Evolutionary conservation across 345 rosid genomes (phyloP), one percentile per base, ranked within the genome.

Genomic region (Toxicodendron radicans): DNA sequence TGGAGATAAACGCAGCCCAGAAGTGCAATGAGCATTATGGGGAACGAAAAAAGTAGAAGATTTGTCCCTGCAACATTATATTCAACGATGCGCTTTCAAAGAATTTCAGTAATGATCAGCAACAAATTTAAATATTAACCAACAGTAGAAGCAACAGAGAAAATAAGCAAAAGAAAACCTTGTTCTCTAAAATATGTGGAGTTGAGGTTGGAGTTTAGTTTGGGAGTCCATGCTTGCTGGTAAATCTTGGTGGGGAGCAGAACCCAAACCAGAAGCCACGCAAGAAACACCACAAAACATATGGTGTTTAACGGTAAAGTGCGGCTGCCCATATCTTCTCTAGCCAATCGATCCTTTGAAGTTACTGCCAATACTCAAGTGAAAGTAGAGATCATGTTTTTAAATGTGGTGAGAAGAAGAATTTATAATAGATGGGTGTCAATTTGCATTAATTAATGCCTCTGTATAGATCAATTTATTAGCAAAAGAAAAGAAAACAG

Each of bases 1-100:
- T 90, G 92, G 73, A 90, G 88, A 83, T 83, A 84, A 58, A 86
- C 43, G 66, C 96, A 87, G 58, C 91, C 91, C 51, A 87, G 66
- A 61, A 71, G 75, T 60, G 94, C 87, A 53, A 91, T 79, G 64
- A 88, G 74, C 88, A 89, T 84, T 72, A 88, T 65, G 3, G 97
- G 96, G 68, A 83, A 75, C 3, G 92, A 79, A 35, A 88, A 87
- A 45, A 91, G 84, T 71, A 91, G 80, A 52, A 90, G 85, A 69
- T 87, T 89, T 58, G 38, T 80, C 18, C 94, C 97, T 92, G 81
- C n/a, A 58, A 24, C 35, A 69, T 27, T 27, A 27, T 1, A 27
- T 27, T 27, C 30, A 27, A 27, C 30, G 30, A 27, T 27, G 30
- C 30, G 2, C 30, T 27, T 63, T 27, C 32, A 24, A 65, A 52